Evolutionary conservation across 2,329 filamentous ascomycete species (phyloP).

Genomic region (Sclerotinia sclerotiorum): DNA sequence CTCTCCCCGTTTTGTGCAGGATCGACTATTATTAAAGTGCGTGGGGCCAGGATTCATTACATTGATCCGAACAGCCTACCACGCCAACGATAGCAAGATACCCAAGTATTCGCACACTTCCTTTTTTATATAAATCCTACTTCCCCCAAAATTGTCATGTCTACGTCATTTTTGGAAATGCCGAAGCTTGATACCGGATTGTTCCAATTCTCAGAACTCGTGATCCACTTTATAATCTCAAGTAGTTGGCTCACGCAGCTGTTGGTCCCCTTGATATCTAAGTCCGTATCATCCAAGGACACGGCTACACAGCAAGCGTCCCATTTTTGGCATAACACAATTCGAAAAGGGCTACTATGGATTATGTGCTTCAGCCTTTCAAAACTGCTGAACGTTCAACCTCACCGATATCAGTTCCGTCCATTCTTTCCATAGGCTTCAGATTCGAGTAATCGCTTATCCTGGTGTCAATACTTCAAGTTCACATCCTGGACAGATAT

Average conservation of each 20-base stretch:
- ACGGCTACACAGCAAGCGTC: not conserved
- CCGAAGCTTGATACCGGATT: conserved; percentile 7
- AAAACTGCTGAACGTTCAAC: not conserved
- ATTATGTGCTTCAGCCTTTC: not conserved
- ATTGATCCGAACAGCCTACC: not conserved
- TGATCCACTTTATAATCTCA: conserved; percentile 17
- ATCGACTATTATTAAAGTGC: not conserved
- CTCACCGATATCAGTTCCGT: not conserved
- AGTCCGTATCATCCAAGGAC: not conserved
- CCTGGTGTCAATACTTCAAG: not conserved
- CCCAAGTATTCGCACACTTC: not conserved
- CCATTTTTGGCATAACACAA: not conserved
- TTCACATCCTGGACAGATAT: not conserved
- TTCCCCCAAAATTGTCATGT: not conserved
- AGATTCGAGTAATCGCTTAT: not conserved
- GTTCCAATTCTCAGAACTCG: not conserved
- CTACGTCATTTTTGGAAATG: conserved; percentile 11
- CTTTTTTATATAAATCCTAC: not conserved
- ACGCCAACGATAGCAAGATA: not conserved
- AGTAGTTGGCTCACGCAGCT: conserved; percentile 13
- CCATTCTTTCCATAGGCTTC: not conserved
- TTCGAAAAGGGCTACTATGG: not conserved
- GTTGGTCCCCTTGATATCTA: not conserved
- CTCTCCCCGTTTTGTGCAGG: not conserved
- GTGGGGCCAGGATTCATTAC: not conserved